Percentiles rank a stretch among this genome's conserved stretches.
These are phyloP conservation scores for Murraya koenigii DNA, from an alignment of 345 rosid genomes.

Conservation along the genomic window DNA sequence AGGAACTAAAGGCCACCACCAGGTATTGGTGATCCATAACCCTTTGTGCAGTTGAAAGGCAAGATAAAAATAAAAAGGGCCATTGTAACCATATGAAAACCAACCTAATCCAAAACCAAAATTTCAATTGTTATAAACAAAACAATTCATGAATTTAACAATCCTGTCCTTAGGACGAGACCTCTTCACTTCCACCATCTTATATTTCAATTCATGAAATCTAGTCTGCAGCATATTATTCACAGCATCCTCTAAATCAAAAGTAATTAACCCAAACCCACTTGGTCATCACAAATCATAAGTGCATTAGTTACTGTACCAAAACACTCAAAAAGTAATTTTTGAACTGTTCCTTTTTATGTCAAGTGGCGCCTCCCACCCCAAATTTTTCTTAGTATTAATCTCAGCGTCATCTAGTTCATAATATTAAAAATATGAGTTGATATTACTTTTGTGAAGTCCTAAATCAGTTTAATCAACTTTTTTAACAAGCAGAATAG, in stretches of 20 bases:
- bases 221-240: neutral
- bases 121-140: neutral
- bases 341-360: constrained; percentile 16
- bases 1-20: neutral
- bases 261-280: constrained; percentile 28
- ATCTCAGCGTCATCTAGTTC: no score
- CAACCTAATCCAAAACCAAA: neutral
- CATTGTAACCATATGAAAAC: neutral
- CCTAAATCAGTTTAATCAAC: no score
- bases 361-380: constrained; percentile 16
- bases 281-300: constrained; percentile 14
- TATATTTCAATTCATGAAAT: constrained; percentile 12
- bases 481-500: no score
- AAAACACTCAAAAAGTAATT: constrained; percentile 15
- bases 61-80: neutral
- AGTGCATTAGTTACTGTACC: constrained; percentile 11
- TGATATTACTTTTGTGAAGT: no score
- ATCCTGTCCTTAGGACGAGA: constrained; percentile 14
- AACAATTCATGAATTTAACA: neutral
- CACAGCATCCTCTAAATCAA: constrained; percentile 14
- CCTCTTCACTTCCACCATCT: constrained; percentile 29
- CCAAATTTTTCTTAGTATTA: constrained; percentile 19
- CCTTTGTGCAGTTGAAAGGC: neutral
- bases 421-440: no score
- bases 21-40: neutral